Percentiles rank a stretch among this genome's conserved stretches.
These are phyloP conservation scores for Nicotiana tomentosiformis DNA, from an alignment of 257 asterid genomes.

Conservation along the genomic window DNA sequence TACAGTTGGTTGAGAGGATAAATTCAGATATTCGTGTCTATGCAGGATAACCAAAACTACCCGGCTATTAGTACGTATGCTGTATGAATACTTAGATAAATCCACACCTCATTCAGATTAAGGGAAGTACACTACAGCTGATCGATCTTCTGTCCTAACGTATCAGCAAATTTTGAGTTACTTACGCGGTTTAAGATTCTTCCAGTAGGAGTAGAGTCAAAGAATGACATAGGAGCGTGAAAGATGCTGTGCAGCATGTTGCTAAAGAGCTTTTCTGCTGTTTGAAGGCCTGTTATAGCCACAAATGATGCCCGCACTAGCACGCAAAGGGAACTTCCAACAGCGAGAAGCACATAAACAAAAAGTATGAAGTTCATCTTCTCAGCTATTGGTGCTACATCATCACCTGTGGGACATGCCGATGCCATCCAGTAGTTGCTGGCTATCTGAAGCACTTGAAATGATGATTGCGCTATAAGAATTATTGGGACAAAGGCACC, in stretches of 20 bases:
- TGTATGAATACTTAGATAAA: neutral
- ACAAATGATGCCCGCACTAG: conserved; percentile 65
- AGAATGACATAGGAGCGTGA: conserved; percentile 90
- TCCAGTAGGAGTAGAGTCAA: conserved; percentile 93
- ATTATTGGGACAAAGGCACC: conserved; percentile 77
- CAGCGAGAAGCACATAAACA: conserved; percentile 61
- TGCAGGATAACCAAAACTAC: neutral
- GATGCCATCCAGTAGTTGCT: conserved; percentile 99
- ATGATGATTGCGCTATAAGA: conserved; percentile 70
- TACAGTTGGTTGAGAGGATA: neutral
- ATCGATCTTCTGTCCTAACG: neutral
- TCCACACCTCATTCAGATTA: neutral
- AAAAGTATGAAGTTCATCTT: conserved; percentile 52
- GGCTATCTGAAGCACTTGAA: conserved; percentile 71
- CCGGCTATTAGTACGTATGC: neutral
- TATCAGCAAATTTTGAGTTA: neutral
- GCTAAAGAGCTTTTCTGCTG: conserved; percentile 74
- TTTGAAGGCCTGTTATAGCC: conserved; percentile 56
- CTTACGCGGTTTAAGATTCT: conserved; percentile 79
- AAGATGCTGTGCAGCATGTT: conserved; percentile 68
- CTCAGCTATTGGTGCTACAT: conserved; percentile 29
- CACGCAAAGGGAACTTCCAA: conserved; percentile 70
- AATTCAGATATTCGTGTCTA: neutral
- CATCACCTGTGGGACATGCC: conserved; percentile 66
- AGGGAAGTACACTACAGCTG: neutral